phyloP scores from a whole-genome alignment of 257 asterid genomes.

The Penstemon barbatus region DNA sequence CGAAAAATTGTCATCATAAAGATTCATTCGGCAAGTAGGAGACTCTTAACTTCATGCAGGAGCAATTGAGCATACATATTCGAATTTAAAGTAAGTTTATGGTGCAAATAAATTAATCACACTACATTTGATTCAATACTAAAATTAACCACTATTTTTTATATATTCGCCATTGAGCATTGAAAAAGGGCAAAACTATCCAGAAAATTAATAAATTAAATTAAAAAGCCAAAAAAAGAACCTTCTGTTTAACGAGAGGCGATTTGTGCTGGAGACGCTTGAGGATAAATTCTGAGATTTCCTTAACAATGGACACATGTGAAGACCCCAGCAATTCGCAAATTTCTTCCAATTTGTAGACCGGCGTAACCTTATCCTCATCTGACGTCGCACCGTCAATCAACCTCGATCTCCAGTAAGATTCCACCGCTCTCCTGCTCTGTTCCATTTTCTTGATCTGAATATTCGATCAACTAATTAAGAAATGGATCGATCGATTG shows the following conservation, averaged over 20 bases:
- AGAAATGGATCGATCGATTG: slow-evolving; percentile 5
- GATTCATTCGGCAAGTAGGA: too few species aligned
- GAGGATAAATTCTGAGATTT: slow-evolving; percentile 81
- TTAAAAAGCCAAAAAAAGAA: slow-evolving; percentile 1
- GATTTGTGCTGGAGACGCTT: slow-evolving; percentile 96
- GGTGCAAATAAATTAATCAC: too few species aligned
- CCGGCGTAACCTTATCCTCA: slow-evolving; percentile 96
- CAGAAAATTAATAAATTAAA: too few species aligned
- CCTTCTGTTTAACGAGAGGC: slow-evolving; percentile 89
- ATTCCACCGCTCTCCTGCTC: slow-evolving; percentile 98
- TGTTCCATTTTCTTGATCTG: slow-evolving; percentile 61
- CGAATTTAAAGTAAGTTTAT: too few species aligned
- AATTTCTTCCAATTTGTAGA: slow-evolving; percentile 90
- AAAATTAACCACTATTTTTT: too few species aligned
- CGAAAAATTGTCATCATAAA: too few species aligned
- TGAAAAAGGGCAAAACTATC: too few species aligned
- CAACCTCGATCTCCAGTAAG: slow-evolving; percentile 90
- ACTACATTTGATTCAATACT: too few species aligned
- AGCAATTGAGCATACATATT: too few species aligned
- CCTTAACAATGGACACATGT: slow-evolving; percentile 78
- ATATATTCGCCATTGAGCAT: too few species aligned
- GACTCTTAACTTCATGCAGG: too few species aligned
- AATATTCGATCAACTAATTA: slow-evolving; percentile 14
- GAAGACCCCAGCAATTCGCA: slow-evolving; percentile 86
- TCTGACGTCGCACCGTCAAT: slow-evolving; percentile 88